Conservation (phyloP, 1,284 basidiomycete genomes). For the Mycena citricolor region DNA sequence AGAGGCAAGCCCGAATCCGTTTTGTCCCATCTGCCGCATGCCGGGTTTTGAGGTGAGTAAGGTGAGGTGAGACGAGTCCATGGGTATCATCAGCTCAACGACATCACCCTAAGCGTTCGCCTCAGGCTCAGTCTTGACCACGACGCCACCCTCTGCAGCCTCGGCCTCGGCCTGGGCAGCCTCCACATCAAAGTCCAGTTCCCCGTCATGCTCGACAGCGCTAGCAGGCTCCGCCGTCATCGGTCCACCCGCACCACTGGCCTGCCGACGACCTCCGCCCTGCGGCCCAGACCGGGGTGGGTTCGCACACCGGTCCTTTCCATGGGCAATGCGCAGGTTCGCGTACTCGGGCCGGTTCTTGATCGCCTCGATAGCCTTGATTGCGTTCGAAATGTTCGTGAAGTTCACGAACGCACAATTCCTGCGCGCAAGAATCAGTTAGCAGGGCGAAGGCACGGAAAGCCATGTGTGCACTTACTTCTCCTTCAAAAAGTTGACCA, state of each 20-base stretch:
- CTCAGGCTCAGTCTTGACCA: too few relatives aligned
- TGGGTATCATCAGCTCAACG: too few relatives aligned
- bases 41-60: too few relatives aligned
- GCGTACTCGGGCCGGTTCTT: conserved; percentile 85
- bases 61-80: too few relatives aligned
- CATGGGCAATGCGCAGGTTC: conserved; percentile 83
- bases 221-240: conserved; percentile 19
- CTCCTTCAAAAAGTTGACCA: conserved; percentile 93
- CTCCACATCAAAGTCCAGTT: conserved; percentile 14
- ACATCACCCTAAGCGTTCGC: too few relatives aligned
- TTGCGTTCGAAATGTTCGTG: conserved; percentile 85
- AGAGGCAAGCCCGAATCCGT: too few relatives aligned
- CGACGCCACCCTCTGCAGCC: conserved; percentile 16
- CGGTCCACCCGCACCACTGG: conserved; percentile 17
- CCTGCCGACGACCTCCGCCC: conserved; percentile 40
- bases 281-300: conserved; percentile 80
- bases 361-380: conserved; percentile 92
- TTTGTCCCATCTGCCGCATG: too few relatives aligned
- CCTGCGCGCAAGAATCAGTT: conserved; percentile 36
- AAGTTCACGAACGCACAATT: conserved; percentile 97
- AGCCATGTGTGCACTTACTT: conserved; percentile 57
- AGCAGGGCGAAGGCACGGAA: conserved; percentile 4
- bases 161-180: conserved; percentile 5
- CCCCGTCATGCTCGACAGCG: conserved; percentile 17
- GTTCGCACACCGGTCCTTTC: conserved; percentile 93